These are phyloP conservation scores for Quercus wislizeni DNA, from an alignment of 306 rosid genomes.

Conservation along the genomic window DNA sequence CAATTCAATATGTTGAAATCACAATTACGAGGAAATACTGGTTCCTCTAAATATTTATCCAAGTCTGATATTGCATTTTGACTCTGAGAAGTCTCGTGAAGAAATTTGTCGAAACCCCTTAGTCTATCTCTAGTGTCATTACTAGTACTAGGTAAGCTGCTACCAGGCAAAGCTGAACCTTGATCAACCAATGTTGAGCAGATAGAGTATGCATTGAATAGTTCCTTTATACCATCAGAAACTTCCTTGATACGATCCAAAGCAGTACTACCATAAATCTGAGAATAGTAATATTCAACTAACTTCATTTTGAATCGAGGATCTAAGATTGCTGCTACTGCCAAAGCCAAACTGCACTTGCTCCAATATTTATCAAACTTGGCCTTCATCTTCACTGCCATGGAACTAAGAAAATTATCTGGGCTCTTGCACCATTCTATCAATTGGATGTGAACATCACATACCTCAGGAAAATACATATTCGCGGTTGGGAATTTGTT, in stretches of 20 bases:
- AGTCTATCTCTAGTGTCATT: conserved; percentile 73
- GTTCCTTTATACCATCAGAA: conserved; percentile 78
- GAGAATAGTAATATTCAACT: conserved; percentile 94
- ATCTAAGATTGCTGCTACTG: conserved; percentile 86
- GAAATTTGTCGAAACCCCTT: conserved; percentile 91
- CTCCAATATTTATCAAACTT: conserved; percentile 91
- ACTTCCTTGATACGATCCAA: conserved; percentile 88
- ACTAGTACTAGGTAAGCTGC: conserved; percentile 67
- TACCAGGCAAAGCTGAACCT: conserved; percentile 84
- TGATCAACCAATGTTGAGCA: conserved; percentile 85
- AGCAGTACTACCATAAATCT: conserved; percentile 85
- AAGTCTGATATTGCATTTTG: conserved; percentile 67
- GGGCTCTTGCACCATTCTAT: conserved; percentile 89
- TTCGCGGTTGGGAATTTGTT: conserved; percentile 71
- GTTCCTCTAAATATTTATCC: conserved; percentile 94
- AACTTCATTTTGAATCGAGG: conserved; percentile 94
- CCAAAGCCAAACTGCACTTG: conserved; percentile 84
- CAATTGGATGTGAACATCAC: conserved; percentile 81
- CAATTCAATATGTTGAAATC: conserved; percentile 86
- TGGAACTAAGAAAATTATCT: conserved; percentile 60
- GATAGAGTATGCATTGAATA: conserved; percentile 75
- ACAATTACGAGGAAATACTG: conserved; percentile 79
- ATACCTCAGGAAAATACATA: conserved; percentile 86
- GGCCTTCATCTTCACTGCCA: conserved; percentile 74
- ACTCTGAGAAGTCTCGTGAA: conserved; percentile 78